phyloP scores from a whole-genome alignment of 768 basidiomycete species.

The Chiua virens region DNA sequence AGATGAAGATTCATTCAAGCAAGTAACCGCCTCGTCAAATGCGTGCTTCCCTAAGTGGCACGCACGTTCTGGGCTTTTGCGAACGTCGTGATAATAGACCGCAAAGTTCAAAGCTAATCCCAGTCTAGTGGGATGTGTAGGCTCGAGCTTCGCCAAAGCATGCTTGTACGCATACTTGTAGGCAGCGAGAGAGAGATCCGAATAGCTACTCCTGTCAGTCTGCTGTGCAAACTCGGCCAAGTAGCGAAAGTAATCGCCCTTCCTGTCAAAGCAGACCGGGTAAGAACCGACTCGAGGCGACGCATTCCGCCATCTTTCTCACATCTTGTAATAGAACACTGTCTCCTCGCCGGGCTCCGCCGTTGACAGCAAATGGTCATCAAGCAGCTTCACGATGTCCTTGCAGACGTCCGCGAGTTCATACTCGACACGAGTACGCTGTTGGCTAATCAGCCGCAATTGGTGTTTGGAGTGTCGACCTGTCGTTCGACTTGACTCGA shows the following conservation, averaged over 20 bases:
- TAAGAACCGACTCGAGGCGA: conserved; percentile 7
- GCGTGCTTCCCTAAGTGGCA: conserved; percentile 90
- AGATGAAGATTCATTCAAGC: conserved; percentile 47
- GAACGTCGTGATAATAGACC: conserved; percentile 90
- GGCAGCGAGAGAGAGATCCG: conserved; percentile 75
- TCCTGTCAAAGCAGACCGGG: conserved; percentile 42
- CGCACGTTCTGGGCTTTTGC: conserved; percentile 80
- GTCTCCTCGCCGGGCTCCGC: conserved; percentile 78
- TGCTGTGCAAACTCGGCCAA: conserved; percentile 82
- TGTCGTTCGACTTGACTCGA: conserved; percentile 39
- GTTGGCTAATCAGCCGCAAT: conserved; percentile 64
- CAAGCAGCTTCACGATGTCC: conserved; percentile 72
- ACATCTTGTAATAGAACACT: conserved; percentile 92
- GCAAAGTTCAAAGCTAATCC: conserved; percentile 91
- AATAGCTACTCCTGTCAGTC: conserved; percentile 65
- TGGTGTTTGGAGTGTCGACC: conserved; percentile 39
- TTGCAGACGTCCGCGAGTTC: conserved; percentile 78
- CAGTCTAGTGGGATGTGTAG: conserved; percentile 83
- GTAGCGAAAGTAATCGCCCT: conserved; percentile 90
- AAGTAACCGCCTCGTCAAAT: conserved; percentile 84
- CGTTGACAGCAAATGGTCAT: conserved; percentile 54
- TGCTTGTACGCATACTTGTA: conserved; percentile 88
- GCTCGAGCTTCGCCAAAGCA: conserved; percentile 68
- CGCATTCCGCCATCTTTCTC: conserved; percentile 23
- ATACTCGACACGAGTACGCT: conserved; percentile 73